phyloP scores from a whole-genome alignment of 495 filamentous ascomycete genomes.

The Schizothecium vesticola region DNA sequence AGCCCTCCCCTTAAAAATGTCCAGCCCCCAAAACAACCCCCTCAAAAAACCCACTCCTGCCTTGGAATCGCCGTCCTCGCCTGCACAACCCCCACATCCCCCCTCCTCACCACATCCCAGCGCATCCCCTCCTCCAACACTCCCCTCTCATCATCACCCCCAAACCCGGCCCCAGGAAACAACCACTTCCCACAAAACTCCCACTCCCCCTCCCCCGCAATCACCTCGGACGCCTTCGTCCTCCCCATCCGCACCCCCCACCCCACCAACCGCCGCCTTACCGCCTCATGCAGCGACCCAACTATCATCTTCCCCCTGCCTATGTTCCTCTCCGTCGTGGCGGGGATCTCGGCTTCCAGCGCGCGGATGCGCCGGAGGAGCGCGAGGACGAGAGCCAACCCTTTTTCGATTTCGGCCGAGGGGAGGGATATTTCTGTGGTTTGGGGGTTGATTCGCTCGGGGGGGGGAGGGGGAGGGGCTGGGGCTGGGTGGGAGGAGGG shows the following conservation, averaged over 20 bases:
- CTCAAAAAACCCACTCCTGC: constrained; percentile 29
- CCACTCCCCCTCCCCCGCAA: constrained; percentile 13
- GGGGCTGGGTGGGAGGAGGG: no score
- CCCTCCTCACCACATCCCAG: constrained; percentile 28
- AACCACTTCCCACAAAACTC: constrained; percentile 41
- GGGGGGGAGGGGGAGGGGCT: neutral
- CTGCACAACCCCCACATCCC: constrained; percentile 33
- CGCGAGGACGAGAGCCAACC: constrained; percentile 6
- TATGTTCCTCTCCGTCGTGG: neutral
- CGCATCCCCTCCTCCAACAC: constrained; percentile 18
- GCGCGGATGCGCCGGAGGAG: constrained; percentile 6
- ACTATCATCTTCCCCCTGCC: constrained; percentile 19
- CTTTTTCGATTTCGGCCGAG: neutral
- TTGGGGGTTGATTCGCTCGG: neutral
- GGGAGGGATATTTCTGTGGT: neutral
- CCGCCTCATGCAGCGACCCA: constrained; percentile 30
- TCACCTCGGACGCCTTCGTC: constrained; percentile 6
- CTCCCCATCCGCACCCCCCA: constrained; percentile 22
- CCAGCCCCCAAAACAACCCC: neutral
- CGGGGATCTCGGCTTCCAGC: constrained; percentile 1
- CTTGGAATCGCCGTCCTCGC: constrained; percentile 30
- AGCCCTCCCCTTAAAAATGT: neutral
- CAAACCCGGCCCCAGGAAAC: constrained; percentile 28
- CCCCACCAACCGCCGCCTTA: constrained; percentile 21
- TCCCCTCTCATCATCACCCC: constrained; percentile 11